Evolutionary conservation across 805 yeast species (phyloP).

Genomic region (Metschnikowia corniflorae): DNA sequence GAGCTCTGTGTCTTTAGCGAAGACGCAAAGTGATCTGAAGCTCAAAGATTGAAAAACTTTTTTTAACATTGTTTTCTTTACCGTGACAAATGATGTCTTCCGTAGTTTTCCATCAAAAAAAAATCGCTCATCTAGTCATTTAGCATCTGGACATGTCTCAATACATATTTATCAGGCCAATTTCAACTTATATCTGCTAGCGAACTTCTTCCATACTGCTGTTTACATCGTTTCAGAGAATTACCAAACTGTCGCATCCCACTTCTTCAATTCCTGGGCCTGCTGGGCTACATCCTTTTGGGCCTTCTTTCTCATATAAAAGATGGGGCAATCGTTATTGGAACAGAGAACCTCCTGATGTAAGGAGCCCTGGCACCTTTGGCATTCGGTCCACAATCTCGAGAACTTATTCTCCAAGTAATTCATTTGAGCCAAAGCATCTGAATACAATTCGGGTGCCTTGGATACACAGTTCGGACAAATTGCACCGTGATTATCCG

Average conservation of each 20-base stretch:
- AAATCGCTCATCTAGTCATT: too few relatives aligned
- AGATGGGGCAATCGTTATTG: conserved; percentile 94
- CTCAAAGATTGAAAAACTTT: too few relatives aligned
- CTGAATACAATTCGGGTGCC: conserved; percentile 70
- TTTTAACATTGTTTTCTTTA: too few relatives aligned
- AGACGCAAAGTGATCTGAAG: background rate
- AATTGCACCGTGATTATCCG: conserved; percentile 60
- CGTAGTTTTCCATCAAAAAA: too few relatives aligned
- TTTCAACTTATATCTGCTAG: too few relatives aligned
- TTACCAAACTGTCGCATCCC: conserved; percentile 61
- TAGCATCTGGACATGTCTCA: too few relatives aligned
- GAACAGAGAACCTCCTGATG: conserved; percentile 96
- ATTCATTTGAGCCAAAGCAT: conserved; percentile 75
- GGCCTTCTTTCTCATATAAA: conserved; percentile 90
- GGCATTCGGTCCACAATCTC: conserved; percentile 96
- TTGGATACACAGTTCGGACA: conserved; percentile 76
- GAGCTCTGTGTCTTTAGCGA: conserved; percentile 20
- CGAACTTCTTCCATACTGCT: too few relatives aligned
- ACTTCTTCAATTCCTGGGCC: conserved; percentile 55
- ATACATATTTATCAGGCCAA: too few relatives aligned
- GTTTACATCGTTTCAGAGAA: too few relatives aligned
- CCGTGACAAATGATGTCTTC: too few relatives aligned
- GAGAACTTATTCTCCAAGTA: conserved; percentile 79
- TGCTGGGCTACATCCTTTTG: conserved; percentile 67
- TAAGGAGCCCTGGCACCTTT: conserved; percentile 91